A percentile compares a stretch with the other conserved stretches of the same genome.
These are phyloP conservation scores for Inga oerstediana DNA, from an alignment of 306 rosid genomes.

Conservation along the genomic window DNA sequence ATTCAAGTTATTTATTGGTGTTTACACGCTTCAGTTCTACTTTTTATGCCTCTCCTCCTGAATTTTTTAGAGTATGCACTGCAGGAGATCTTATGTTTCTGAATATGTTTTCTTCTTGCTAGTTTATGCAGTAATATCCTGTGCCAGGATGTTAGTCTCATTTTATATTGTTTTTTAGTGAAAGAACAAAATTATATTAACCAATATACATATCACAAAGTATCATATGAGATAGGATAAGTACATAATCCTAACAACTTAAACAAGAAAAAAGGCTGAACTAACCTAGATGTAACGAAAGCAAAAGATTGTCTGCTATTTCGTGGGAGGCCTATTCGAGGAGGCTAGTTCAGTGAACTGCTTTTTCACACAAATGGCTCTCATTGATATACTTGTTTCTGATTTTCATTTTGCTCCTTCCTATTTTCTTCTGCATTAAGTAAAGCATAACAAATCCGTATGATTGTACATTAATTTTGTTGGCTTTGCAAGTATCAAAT, in stretches of 20 bases:
- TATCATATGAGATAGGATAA: no score
- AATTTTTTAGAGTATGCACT: not conserved
- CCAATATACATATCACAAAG: no score
- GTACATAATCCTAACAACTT: no score
- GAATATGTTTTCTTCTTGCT: not conserved
- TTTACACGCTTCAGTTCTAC: not conserved
- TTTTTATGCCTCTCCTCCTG: not conserved
- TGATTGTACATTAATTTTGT: constrained; percentile 1
- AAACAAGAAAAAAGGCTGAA: no score
- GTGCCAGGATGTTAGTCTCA: not conserved
- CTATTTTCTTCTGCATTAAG: not conserved
- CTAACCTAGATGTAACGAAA: no score
- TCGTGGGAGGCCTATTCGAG: no score
- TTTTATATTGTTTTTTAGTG: no score
- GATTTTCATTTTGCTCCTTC: not conserved
- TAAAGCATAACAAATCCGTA: not conserved
- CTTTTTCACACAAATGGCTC: not conserved
- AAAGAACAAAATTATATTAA: no score
- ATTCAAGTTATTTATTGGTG: not conserved
- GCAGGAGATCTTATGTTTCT: not conserved
- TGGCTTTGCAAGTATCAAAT: not conserved
- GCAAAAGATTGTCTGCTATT: no score
- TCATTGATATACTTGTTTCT: not conserved
- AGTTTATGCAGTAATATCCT: not conserved
- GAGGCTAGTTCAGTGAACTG: no score